These are phyloP conservation scores for Primulina huaijiensis DNA, from an alignment of 257 asterid genomes.

Conservation along the genomic window DNA sequence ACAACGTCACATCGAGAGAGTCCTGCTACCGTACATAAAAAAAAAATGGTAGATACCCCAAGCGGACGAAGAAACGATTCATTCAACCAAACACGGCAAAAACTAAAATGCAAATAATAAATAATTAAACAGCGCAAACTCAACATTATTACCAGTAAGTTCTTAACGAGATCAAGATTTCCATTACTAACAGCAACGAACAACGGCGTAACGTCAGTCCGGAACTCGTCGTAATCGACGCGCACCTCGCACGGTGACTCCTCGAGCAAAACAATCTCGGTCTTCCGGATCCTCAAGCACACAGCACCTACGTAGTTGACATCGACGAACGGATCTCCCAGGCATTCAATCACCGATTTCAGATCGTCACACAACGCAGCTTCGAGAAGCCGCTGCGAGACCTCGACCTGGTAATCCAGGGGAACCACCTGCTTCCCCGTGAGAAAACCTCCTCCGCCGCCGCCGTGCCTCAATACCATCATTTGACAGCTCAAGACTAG, in stretches of 20 bases:
- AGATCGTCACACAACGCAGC: slow-evolving; percentile 55
- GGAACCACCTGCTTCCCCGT: slow-evolving; percentile 72
- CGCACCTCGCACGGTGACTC: slow-evolving; percentile 51
- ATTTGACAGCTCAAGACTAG: slow-evolving; percentile 25
- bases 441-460: slow-evolving; percentile 31
- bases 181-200: slow-evolving; percentile 61
- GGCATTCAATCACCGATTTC: slow-evolving; percentile 48
- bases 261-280: slow-evolving; percentile 45
- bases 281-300: slow-evolving; percentile 58
- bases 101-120: neutral
- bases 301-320: slow-evolving; percentile 69
- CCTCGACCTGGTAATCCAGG: slow-evolving; percentile 67
- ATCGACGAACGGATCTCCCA: slow-evolving; percentile 63
- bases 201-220: slow-evolving; percentile 74
- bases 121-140: neutral
- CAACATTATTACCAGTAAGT: slow-evolving; percentile 48
- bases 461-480: slow-evolving; percentile 47
- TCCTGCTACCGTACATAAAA: too few relatives aligned
- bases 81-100: neutral
- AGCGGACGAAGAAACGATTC: neutral
- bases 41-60: neutral
- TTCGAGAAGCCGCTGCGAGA: slow-evolving; percentile 65
- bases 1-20: neutral
- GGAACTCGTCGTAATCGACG: slow-evolving; percentile 54
- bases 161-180: slow-evolving; percentile 48